These are phyloP conservation scores for Chrysopogon serrulatus DNA, from an alignment of 176 grass and related monocot species.

Conservation along the genomic window DNA sequence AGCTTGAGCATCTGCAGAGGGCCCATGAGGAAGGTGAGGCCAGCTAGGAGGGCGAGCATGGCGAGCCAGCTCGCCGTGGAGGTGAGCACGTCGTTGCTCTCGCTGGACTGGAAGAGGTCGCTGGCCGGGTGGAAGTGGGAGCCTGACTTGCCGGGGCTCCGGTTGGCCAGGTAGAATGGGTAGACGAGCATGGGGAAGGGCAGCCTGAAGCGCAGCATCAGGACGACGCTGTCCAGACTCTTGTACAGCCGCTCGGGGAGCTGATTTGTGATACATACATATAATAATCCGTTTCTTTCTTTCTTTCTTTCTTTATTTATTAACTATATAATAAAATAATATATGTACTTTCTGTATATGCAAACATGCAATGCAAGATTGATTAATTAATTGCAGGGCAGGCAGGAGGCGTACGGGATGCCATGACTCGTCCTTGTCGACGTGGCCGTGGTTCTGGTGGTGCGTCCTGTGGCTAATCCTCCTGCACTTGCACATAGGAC, in stretches of 20 bases:
- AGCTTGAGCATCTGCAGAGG: constrained; percentile 82
- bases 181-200: constrained; percentile 89
- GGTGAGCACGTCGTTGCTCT: constrained; percentile 81
- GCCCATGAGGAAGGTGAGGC: constrained; percentile 68
- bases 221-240: constrained; percentile 40
- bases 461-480: constrained; percentile 98
- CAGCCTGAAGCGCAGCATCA: constrained; percentile 65
- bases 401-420: constrained; percentile 59
- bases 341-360: no score
- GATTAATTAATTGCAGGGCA: background rate
- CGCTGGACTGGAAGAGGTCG: constrained; percentile 63
- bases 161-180: constrained; percentile 80
- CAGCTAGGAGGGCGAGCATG: constrained; percentile 59
- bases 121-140: constrained; percentile 86
- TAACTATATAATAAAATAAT: no score
- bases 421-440: constrained; percentile 97
- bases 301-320: no score
- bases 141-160: constrained; percentile 77
- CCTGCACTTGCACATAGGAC: constrained; percentile 35
- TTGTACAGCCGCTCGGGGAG: constrained; percentile 70
- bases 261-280: no score
- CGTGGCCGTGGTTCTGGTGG: constrained; percentile 93
- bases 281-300: no score
- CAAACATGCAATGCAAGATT: background rate
- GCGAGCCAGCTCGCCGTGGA: constrained; percentile 69